These are phyloP conservation scores for Poronia punctata DNA, from an alignment of 495 filamentous ascomycete species.

Conservation along the genomic window DNA sequence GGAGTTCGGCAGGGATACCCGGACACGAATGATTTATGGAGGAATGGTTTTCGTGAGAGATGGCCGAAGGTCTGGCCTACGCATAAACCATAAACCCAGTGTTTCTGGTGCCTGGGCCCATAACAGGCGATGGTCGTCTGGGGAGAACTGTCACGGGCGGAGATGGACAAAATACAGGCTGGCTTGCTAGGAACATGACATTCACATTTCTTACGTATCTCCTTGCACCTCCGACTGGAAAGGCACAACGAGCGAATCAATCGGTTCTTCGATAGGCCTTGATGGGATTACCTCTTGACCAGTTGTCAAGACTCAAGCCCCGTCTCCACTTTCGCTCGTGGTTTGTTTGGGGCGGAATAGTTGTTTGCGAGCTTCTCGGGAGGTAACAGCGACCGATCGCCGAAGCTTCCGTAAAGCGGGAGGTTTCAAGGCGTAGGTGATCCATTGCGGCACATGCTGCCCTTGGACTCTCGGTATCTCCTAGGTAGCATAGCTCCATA, in stretches of 20 bases:
- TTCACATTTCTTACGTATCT: slow-evolving; percentile 7
- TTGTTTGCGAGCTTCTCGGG: slow-evolving; percentile 19
- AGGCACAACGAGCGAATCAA: slow-evolving; percentile 18
- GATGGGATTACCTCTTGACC: slow-evolving; percentile 20
- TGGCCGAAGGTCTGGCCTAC: slow-evolving; percentile 9
- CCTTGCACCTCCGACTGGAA: slow-evolving; percentile 3
- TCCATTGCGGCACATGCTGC: slow-evolving; percentile 1
- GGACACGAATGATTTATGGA: slow-evolving; percentile 25
- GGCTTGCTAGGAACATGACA: slow-evolving; percentile 19
- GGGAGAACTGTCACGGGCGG: slow-evolving; percentile 21
- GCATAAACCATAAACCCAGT: slow-evolving; percentile 10
- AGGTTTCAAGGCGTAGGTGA: not conserved
- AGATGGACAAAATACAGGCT: slow-evolving; percentile 28
- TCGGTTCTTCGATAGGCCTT: slow-evolving; percentile 18
- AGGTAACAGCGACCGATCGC: slow-evolving; percentile 9
- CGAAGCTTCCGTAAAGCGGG: slow-evolving; percentile 1
- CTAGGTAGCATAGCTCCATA: slow-evolving; percentile 11
- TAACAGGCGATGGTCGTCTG: slow-evolving; percentile 1
- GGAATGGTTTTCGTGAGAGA: slow-evolving; percentile 7
- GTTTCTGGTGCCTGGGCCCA: slow-evolving; percentile 1
- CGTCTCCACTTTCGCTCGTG: slow-evolving; percentile 11
- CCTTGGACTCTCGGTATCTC: slow-evolving; percentile 8
- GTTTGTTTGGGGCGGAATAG: slow-evolving; percentile 20
- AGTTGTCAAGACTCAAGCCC: slow-evolving; percentile 18
- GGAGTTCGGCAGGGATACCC: slow-evolving; percentile 25